These are phyloP conservation scores for Leccinum uliginosum DNA, from an alignment of 768 basidiomycete genomes.

Conservation along the genomic window DNA sequence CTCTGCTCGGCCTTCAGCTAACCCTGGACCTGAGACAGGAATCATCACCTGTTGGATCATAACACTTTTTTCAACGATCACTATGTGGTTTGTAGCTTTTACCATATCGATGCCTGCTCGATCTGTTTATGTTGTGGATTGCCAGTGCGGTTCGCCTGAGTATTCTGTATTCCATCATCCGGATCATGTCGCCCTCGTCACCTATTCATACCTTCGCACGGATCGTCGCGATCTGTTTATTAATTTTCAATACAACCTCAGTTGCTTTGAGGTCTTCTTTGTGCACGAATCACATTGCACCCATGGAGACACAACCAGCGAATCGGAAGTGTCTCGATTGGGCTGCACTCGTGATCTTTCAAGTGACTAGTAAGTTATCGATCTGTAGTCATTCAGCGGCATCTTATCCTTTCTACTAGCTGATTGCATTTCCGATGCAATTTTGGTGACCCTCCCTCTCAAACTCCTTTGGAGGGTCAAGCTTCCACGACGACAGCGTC, in stretches of 20 bases:
- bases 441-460: background rate
- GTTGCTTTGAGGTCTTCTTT: background rate
- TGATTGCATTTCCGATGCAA: background rate
- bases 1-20: background rate
- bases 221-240: background rate
- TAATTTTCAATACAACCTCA: background rate
- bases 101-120: background rate
- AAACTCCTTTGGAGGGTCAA: slow-evolving; percentile 12
- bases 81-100: background rate
- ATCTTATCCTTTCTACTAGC: background rate
- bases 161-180: background rate
- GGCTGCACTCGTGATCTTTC: background rate
- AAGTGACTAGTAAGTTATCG: background rate
- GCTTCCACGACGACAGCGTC: slow-evolving; percentile 12
- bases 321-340: background rate
- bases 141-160: background rate
- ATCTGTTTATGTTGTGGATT: background rate
- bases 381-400: background rate
- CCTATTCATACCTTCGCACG: background rate
- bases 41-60: background rate
- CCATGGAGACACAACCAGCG: background rate
- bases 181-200: background rate
- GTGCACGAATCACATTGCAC: background rate
- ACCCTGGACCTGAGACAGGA: no score
- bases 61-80: background rate